These are phyloP conservation scores for Carex pumila DNA, from an alignment of 176 grass and related monocot species.

Conservation along the genomic window DNA sequence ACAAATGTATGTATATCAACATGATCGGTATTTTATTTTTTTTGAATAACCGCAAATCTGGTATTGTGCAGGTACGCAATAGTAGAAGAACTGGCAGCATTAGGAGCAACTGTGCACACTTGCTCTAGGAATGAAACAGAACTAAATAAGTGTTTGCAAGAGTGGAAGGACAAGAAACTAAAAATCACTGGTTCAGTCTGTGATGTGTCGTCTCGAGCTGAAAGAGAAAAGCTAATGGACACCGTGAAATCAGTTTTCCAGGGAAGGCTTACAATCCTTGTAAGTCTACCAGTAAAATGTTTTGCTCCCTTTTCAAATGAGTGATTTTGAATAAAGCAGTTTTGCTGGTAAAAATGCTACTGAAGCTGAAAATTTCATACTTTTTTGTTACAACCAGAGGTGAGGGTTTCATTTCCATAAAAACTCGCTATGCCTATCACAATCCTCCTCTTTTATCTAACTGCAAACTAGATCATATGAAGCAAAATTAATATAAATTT, in stretches of 20 bases:
- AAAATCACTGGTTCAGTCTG: constrained; percentile 27
- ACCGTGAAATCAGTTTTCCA: constrained; percentile 11
- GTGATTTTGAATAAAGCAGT: neutral
- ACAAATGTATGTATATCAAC: neutral
- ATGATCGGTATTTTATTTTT: neutral
- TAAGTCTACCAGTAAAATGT: neutral
- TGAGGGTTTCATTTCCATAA: too few species aligned
- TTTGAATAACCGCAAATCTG: neutral
- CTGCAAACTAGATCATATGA: too few species aligned
- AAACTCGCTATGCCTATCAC: too few species aligned
- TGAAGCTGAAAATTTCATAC: neutral
- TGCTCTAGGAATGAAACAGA: constrained; percentile 29
- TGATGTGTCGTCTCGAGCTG: constrained; percentile 19
- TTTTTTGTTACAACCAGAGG: neutral
- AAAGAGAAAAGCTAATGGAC: constrained; percentile 26
- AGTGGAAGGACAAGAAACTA: constrained; percentile 12
- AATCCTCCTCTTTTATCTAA: too few species aligned
- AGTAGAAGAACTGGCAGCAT: constrained; percentile 26
- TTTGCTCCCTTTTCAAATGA: neutral
- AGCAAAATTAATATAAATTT: too few species aligned
- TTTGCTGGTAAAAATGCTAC: neutral
- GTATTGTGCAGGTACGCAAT: constrained; percentile 3
- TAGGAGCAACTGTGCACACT: constrained; percentile 37
- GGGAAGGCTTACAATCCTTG: constrained; percentile 29
- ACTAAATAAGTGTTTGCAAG: constrained; percentile 23